Conservation (phyloP, 1,284 basidiomycete genomes). For the Puccinia polysora region DNA sequence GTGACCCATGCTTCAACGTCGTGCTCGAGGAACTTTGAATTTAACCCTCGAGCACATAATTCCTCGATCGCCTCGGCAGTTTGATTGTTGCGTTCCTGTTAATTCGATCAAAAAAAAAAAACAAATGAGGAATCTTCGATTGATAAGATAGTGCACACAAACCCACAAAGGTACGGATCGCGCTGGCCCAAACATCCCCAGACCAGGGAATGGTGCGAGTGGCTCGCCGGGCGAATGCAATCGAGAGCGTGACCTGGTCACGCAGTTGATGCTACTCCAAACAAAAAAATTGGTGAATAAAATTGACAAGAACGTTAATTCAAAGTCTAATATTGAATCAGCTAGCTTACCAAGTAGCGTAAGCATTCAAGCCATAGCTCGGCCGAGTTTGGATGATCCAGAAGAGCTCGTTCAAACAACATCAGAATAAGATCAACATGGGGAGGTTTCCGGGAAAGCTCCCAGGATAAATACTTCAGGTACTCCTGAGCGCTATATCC, state of each 20-base stretch:
- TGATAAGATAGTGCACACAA: background rate
- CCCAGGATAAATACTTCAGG: constrained; percentile 41
- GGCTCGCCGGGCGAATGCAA: constrained; percentile 16
- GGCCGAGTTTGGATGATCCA: constrained; percentile 31
- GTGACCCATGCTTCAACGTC: constrained; percentile 31
- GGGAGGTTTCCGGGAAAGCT: constrained; percentile 16
- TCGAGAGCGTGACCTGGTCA: constrained; percentile 10
- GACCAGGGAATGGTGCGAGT: constrained; percentile 33
- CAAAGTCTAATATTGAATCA: background rate
- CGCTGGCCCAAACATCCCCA: constrained; percentile 38
- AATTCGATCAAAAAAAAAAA: background rate
- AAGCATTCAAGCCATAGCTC: constrained; percentile 39
- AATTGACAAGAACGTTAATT: background rate
- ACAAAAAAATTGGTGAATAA: background rate
- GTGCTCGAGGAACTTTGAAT: constrained; percentile 33
- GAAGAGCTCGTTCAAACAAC: constrained; percentile 38
- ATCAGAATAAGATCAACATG: constrained; percentile 24
- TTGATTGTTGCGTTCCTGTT: constrained; percentile 39
- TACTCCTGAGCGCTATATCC: constrained; percentile 30
- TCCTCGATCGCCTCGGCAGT: constrained; percentile 31
- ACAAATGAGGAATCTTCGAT: background rate
- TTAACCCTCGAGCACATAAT: constrained; percentile 24
- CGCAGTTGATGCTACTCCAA: constrained; percentile 6
- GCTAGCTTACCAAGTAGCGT: constrained; percentile 25
- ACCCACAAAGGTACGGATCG: constrained; percentile 33